These are phyloP conservation scores for Biscogniauxia mediterranea DNA, from an alignment of 2,329 filamentous ascomycete genomes.

Conservation along the genomic window DNA sequence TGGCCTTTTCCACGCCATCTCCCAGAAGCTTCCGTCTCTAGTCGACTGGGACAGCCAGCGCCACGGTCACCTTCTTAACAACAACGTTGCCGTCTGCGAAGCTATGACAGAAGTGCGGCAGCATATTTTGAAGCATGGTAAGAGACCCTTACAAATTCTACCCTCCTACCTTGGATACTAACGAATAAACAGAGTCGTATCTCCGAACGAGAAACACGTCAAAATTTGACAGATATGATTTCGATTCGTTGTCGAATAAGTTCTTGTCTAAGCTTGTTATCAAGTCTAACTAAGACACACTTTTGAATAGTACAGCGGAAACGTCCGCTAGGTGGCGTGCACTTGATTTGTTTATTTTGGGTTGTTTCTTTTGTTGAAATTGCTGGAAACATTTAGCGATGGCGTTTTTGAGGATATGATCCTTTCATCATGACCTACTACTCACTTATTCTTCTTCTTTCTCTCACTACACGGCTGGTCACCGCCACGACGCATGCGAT, in stretches of 20 bases:
- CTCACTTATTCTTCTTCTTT: constrained; percentile 26
- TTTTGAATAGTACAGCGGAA: constrained; percentile 12
- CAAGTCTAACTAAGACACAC: constrained; percentile 69
- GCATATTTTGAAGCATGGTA: constrained; percentile 92
- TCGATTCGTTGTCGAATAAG: constrained; percentile 95
- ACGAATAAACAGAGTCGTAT: constrained; percentile 70
- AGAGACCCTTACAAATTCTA: constrained; percentile 36
- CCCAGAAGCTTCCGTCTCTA: constrained; percentile 89
- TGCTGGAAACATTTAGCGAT: constrained; percentile 42
- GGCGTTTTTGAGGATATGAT: constrained; percentile 42
- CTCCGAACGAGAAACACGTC: constrained; percentile 75
- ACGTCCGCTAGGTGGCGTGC: constrained; percentile 16
- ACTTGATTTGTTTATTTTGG: constrained; percentile 29
- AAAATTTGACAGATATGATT: constrained; percentile 87
- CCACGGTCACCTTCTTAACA: constrained; percentile 86
- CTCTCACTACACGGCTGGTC: constrained; percentile 31
- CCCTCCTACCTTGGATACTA: constrained; percentile 33
- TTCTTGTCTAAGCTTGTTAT: constrained; percentile 96
- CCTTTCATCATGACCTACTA: constrained; percentile 33
- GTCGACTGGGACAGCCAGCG: constrained; percentile 91
- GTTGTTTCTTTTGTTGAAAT: constrained; percentile 32
- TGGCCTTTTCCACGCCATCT: constrained; percentile 95
- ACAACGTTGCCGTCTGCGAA: constrained; percentile 88
- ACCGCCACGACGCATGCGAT: constrained; percentile 31
- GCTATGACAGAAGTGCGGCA: constrained; percentile 94